These are phyloP conservation scores for Thozetella sp. DNA, from an alignment of 495 filamentous ascomycete genomes.

Conservation along the genomic window DNA sequence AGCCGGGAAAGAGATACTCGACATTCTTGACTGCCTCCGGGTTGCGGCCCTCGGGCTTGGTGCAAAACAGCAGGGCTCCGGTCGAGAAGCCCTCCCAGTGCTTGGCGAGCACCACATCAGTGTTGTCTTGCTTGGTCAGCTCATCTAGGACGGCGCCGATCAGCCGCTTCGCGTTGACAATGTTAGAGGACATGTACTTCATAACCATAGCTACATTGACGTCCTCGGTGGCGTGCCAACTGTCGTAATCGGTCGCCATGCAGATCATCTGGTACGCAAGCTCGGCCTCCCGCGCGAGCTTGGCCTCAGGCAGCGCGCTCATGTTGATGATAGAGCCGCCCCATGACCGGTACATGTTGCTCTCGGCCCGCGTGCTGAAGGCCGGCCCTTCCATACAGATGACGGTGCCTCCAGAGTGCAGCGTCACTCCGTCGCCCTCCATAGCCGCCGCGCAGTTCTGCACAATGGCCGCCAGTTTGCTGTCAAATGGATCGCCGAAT, in stretches of 20 bases:
- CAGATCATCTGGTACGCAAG: conserved; percentile 97
- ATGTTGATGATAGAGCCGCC: conserved; percentile 96
- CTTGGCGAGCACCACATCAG: conserved; percentile 77
- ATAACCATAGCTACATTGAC: conserved; percentile 98
- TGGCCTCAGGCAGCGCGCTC: conserved; percentile 94
- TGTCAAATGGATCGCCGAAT: conserved; percentile 95
- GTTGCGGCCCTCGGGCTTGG: conserved; percentile 62
- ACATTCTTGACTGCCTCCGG: conserved; percentile 69
- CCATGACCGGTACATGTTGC: conserved; percentile 89
- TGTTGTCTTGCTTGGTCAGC: conserved; percentile 73
- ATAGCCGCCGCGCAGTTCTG: conserved; percentile 71
- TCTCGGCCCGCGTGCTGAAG: conserved; percentile 97
- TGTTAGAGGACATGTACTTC: conserved; percentile 92
- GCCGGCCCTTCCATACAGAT: conserved; percentile 98
- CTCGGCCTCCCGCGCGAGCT: conserved; percentile 94
- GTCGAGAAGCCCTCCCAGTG: conserved; percentile 65
- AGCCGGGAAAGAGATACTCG: conserved; percentile 77
- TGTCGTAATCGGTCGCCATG: conserved; percentile 99
- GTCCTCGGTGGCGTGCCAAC: conserved; percentile 78
- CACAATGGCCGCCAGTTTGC: conserved; percentile 71
- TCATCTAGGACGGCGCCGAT: conserved; percentile 87
- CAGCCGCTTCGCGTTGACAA: conserved; percentile 80
- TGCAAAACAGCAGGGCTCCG: conserved; percentile 74
- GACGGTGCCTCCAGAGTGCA: conserved; percentile 79
- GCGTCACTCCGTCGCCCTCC: conserved; percentile 73